These are phyloP conservation scores for Lycium ferocissimum DNA, from an alignment of 257 asterid genomes.

Conservation along the genomic window DNA sequence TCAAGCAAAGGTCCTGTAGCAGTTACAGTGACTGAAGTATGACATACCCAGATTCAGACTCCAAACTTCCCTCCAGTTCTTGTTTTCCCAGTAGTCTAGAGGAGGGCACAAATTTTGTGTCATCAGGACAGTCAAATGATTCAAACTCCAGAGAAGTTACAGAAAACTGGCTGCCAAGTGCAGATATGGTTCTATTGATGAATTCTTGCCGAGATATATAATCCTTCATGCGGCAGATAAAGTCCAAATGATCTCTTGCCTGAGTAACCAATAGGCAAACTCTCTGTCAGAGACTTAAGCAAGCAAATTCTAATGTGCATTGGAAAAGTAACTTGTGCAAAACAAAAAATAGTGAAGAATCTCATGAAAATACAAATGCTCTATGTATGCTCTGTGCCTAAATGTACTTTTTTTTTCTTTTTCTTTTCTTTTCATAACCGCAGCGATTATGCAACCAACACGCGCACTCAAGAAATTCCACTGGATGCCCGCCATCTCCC, in stretches of 20 bases:
- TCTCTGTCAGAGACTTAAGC: neutral
- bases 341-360: neutral
- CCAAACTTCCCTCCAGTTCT: constrained; percentile 51
- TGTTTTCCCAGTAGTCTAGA: constrained; percentile 57
- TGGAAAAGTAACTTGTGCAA: neutral
- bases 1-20: neutral
- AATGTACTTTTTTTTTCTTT: too few relatives aligned
- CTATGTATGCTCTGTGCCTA: too few relatives aligned
- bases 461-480: too few relatives aligned
- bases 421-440: too few relatives aligned
- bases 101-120: constrained; percentile 55
- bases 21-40: constrained; percentile 33
- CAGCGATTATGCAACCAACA: too few relatives aligned
- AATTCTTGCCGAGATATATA: constrained; percentile 59
- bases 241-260: constrained; percentile 85
- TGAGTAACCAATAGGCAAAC: constrained; percentile 35
- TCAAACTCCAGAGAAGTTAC: constrained; percentile 46
- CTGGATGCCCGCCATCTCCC: too few relatives aligned
- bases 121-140: constrained; percentile 35
- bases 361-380: neutral
- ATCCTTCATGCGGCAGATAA: constrained; percentile 86
- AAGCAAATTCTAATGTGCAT: neutral
- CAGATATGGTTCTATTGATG: constrained; percentile 57
- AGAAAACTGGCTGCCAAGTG: constrained; percentile 56
- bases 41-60: constrained; percentile 30